phyloP scores from a whole-genome alignment of 805 yeast genomes.

The Myxozyma udenii region DNA sequence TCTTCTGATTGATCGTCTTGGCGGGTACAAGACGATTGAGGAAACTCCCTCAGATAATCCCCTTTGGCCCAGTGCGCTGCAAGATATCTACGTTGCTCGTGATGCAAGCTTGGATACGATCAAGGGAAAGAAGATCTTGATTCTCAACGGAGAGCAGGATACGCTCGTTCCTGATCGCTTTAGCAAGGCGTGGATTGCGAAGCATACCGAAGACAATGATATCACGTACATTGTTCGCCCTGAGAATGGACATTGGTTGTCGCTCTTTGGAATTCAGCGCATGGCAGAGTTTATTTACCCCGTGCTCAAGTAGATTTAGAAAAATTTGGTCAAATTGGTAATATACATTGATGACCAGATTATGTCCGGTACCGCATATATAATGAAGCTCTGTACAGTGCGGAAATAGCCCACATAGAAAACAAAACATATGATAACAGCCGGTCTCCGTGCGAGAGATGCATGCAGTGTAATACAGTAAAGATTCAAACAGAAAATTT shows the following conservation, averaged over 20 bases:
- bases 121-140: constrained; percentile 31
- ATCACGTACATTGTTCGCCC: constrained; percentile 34
- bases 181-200: constrained; percentile 37
- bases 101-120: constrained; percentile 23
- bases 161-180: constrained; percentile 39
- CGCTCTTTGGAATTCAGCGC: constrained; percentile 35
- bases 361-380: neutral
- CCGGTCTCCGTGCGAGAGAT: neutral
- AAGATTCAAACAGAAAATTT: neutral
- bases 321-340: neutral
- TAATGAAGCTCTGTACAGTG: neutral
- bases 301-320: constrained; percentile 9
- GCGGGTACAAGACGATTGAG: constrained; percentile 11
- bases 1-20: constrained; percentile 46
- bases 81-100: constrained; percentile 11
- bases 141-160: constrained; percentile 40
- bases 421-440: neutral
- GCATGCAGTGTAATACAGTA: neutral
- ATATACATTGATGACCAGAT: neutral
- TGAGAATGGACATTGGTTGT: constrained; percentile 37
- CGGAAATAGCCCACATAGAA: neutral
- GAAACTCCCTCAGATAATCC: constrained; percentile 19
- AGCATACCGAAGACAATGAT: constrained; percentile 20
- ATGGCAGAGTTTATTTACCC: constrained; percentile 33
- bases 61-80: constrained; percentile 29